phyloP scores from a whole-genome alignment of 2,329 filamentous ascomycete genomes.

The Knufia petricola region DNA sequence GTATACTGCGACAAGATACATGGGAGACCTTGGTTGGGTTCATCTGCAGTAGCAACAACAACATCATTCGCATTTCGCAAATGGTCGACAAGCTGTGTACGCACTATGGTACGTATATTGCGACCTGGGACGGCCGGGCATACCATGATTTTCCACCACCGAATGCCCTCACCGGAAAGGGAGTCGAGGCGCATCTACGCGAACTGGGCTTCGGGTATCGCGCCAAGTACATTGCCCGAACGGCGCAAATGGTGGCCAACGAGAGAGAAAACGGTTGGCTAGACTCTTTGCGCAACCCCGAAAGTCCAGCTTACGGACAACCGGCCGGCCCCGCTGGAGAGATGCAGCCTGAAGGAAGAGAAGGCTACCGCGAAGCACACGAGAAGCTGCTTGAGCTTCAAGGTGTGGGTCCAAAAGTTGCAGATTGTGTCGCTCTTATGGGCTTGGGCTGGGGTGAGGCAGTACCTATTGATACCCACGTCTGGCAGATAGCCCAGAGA shows the following conservation, averaged over 20 bases:
- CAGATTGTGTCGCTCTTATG: constrained; percentile 94
- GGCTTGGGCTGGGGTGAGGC: constrained; percentile 91
- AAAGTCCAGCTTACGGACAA: constrained; percentile 51
- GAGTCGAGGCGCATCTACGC: constrained; percentile 72
- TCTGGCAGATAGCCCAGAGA: constrained; percentile 95
- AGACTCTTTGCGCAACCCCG: constrained; percentile 65
- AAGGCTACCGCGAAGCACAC: constrained; percentile 71
- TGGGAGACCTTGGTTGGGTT: constrained; percentile 93
- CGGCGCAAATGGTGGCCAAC: constrained; percentile 62
- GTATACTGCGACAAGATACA: constrained; percentile 86
- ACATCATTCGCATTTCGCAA: constrained; percentile 86
- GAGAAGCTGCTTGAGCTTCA: constrained; percentile 67
- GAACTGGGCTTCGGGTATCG: constrained; percentile 88
- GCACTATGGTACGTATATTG: constrained; percentile 72
- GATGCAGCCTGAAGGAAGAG: constrained; percentile 42
- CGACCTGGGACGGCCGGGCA: constrained; percentile 55
- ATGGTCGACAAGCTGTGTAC: constrained; percentile 90
- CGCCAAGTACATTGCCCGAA: constrained; percentile 83
- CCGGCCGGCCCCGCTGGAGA: constrained; percentile 37
- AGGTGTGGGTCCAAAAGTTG: constrained; percentile 92
- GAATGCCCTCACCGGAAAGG: constrained; percentile 57
- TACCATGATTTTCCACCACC: constrained; percentile 86
- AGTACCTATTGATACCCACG: constrained; percentile 93
- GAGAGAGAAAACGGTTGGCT: constrained; percentile 67
- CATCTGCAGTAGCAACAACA: constrained; percentile 98